A percentile compares a stretch with the other conserved stretches of the same genome.
Conservation (phyloP, 768 basidiomycete species). For the Phanerochaete carnosa region DNA sequence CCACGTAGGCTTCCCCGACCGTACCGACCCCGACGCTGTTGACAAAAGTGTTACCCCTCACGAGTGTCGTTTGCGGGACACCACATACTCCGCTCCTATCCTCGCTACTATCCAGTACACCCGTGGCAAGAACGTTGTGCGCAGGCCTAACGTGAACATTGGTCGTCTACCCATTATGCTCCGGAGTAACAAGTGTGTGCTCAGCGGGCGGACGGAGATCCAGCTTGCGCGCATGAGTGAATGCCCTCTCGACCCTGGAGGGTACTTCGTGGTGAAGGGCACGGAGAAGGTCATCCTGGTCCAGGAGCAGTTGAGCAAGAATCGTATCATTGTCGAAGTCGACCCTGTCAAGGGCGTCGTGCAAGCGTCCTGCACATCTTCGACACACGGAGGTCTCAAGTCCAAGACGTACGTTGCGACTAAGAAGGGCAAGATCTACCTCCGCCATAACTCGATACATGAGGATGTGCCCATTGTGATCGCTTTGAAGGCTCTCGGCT, state of each 20-base stretch:
- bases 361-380: slow-evolving; percentile 94
- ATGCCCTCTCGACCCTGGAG: slow-evolving; percentile 98
- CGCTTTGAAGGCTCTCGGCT: slow-evolving; percentile 93
- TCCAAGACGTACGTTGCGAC: slow-evolving; percentile 98
- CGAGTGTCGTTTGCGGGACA: slow-evolving; percentile 94
- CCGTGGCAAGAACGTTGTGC: slow-evolving; percentile 84
- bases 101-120: slow-evolving; percentile 95
- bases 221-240: slow-evolving; percentile 94
- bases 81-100: slow-evolving; percentile 91
- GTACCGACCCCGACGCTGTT: slow-evolving; percentile 76
- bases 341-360: slow-evolving; percentile 87
- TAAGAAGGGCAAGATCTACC: slow-evolving; percentile 92
- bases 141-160: slow-evolving; percentile 78
- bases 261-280: slow-evolving; percentile 98
- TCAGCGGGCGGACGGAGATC: slow-evolving; percentile 72
- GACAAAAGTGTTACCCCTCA: slow-evolving; percentile 90
- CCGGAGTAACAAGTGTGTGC: slow-evolving; percentile 89
- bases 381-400: slow-evolving; percentile 81
- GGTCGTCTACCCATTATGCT: slow-evolving; percentile 96
- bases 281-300: slow-evolving; percentile 99
- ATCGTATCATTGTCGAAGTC: slow-evolving; percentile 97
- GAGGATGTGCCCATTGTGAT: slow-evolving; percentile 97
- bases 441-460: slow-evolving; percentile 95
- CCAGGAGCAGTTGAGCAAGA: slow-evolving; percentile 98
- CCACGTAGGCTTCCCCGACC: slow-evolving; percentile 86